phyloP scores from a whole-genome alignment of 2,329 filamentous ascomycete genomes.

The Penicillium paneum region DNA sequence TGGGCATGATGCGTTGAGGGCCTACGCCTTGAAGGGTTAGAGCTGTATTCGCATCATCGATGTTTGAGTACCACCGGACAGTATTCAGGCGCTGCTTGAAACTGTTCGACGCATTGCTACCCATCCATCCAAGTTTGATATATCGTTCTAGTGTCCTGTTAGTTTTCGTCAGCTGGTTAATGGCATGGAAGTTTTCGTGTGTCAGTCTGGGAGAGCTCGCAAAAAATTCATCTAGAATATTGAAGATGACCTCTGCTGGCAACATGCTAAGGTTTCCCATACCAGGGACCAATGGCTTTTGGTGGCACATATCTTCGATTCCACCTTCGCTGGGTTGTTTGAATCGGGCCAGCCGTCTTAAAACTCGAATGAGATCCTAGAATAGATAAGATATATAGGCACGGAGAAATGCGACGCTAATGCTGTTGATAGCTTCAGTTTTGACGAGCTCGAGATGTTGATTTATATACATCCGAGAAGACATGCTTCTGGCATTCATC shows the following conservation, averaged over 20 bases:
- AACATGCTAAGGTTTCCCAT: conserved; percentile 3
- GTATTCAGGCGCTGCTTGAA: background rate
- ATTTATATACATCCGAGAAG: background rate
- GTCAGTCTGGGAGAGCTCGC: background rate
- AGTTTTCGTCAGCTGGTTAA: background rate
- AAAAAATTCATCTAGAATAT: conserved; percentile 8
- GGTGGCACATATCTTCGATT: background rate
- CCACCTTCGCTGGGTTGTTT: background rate
- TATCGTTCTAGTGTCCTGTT: background rate
- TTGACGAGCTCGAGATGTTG: background rate
- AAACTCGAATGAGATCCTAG: background rate
- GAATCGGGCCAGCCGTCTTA: no score
- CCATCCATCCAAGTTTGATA: background rate
- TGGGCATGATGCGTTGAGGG: background rate
- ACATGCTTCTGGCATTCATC: background rate
- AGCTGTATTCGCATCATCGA: background rate
- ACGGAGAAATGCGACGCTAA: no score
- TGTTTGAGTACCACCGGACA: background rate
- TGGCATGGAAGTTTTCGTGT: conserved; percentile 7
- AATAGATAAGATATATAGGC: background rate
- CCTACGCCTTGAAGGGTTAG: background rate
- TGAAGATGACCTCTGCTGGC: conserved; percentile 9
- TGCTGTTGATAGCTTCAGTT: background rate
- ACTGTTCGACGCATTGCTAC: background rate
- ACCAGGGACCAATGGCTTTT: background rate